Base-by-base conservation (phyloP, 768 basidiomycete species). In the Holtermanniella nyarrowii region DNA sequence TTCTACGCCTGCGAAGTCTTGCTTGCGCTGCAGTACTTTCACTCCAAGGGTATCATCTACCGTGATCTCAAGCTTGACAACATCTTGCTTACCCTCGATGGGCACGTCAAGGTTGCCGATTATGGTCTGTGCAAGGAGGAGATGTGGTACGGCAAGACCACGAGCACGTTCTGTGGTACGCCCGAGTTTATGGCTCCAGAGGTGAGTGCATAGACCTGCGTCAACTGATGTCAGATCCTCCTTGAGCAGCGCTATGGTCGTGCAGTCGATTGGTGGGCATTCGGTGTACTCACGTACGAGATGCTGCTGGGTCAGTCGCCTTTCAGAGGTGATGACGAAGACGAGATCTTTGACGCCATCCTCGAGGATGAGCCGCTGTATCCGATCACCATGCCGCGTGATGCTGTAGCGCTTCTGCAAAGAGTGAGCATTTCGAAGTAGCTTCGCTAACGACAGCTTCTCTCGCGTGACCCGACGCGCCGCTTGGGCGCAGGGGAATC, bases 111-210 rank as follows among this genome's bases (percentile, higher is more conserved):
- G 73, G 90, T 99, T 13, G 95, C 90, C 48, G 95, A 97, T 76
- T 99, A 97, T 71, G 95, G 95, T 73, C 77, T 99, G 42, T 99
- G 95, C 74, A 99, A 99, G 71, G 95, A 97, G 68, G 88, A 97
- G 18, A 97, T 99, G 93, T 91, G 88, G 87, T 82, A 78, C 59
- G 90, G 90, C 14, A 82, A 84, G 63, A 96, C 91, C 20, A 99
- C 95, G 2, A 89, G 88, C 72, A 99, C 95, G 2, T 99, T 99
- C 75, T 99, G 95, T 74, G 95, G 95, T 48, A 99, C 95, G 16
- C 95, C 95, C 0, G 95, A 99, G 71, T 97, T 97, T 73, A 97
- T 99, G 95, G 95, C 95, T 20, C 95, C 95, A 2, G 95, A 99
- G 79, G 93, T 91, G 54, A 39, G 77, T 22, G 12, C 44, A 12